These are phyloP conservation scores for Xylaria castorea DNA, from an alignment of 495 filamentous ascomycete species.

Conservation along the genomic window DNA sequence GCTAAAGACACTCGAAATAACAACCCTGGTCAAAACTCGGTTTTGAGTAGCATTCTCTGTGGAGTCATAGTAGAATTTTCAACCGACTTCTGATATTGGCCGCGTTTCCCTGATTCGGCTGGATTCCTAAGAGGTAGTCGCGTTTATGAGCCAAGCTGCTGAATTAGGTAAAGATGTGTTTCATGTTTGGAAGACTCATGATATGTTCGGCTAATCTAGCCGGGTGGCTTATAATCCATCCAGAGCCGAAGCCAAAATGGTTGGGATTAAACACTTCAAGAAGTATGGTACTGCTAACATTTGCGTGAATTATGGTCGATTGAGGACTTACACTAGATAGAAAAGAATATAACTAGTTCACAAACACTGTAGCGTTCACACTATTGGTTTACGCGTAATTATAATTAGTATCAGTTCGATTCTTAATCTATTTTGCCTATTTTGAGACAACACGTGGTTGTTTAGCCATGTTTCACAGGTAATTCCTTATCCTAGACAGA, in stretches of 20 bases:
- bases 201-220: slow-evolving; percentile 9
- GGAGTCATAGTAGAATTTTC: slow-evolving; percentile 13
- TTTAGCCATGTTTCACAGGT: background rate
- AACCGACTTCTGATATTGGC: background rate
- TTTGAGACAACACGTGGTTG: slow-evolving; percentile 11
- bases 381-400: background rate
- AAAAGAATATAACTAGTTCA: background rate
- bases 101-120: background rate
- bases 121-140: background rate
- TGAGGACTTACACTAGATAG: background rate
- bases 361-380: background rate
- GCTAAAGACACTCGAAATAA: slow-evolving; percentile 11
- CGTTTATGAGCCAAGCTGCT: background rate
- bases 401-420: background rate
- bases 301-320: background rate
- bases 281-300: background rate
- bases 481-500: background rate
- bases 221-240: background rate
- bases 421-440: background rate
- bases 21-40: slow-evolving; percentile 5
- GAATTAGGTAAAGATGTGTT: slow-evolving; percentile 1
- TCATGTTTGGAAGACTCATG: background rate
- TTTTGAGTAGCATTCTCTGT: slow-evolving; percentile 17
- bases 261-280: background rate
- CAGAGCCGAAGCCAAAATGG: background rate